Conservation (phyloP, 371 early-diverging fungal genomes). For the Syncephalastrum monosporum region DNA sequence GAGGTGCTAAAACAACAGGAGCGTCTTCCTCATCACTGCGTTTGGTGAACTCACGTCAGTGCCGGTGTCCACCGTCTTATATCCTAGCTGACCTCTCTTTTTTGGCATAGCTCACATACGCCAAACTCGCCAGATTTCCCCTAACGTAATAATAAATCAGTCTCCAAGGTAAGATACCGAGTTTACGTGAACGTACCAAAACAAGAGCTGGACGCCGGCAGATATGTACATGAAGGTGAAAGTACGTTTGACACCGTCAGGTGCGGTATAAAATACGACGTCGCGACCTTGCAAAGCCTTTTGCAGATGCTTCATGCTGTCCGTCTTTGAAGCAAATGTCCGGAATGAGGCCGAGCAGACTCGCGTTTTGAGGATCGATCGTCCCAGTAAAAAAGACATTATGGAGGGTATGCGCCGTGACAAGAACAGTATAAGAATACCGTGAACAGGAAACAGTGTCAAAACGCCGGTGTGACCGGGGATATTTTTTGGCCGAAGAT, state of each 20-base stretch:
- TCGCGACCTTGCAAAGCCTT: slow-evolving; percentile 37
- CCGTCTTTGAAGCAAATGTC: slow-evolving; percentile 6
- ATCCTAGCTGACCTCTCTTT: slow-evolving; percentile 29
- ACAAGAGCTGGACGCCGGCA: slow-evolving; percentile 50
- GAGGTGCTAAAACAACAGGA: slow-evolving; percentile 38
- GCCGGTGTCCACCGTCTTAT: neutral
- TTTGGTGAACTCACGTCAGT: neutral
- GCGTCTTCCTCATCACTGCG: slow-evolving; percentile 37
- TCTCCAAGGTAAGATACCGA: neutral
- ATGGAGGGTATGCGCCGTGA: no score
- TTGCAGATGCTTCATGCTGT: slow-evolving; percentile 21
- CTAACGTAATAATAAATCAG: slow-evolving; percentile 11
- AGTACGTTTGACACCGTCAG: slow-evolving; percentile 32
- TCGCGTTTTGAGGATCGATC: no score
- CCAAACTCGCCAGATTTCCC: slow-evolving; percentile 52
- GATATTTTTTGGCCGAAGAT: no score
- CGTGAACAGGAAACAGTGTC: no score
- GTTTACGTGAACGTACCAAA: slow-evolving; percentile 28
- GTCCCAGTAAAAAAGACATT: no score
- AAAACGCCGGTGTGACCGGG: no score
- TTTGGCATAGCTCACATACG: slow-evolving; percentile 41
- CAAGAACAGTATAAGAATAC: no score
- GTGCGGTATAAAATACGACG: slow-evolving; percentile 46
- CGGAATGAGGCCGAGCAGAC: no score
- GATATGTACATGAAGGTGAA: slow-evolving; percentile 49